These are phyloP conservation scores for Rhododendron henanense DNA, from an alignment of 148 eudicot genomes.

Conservation along the genomic window DNA sequence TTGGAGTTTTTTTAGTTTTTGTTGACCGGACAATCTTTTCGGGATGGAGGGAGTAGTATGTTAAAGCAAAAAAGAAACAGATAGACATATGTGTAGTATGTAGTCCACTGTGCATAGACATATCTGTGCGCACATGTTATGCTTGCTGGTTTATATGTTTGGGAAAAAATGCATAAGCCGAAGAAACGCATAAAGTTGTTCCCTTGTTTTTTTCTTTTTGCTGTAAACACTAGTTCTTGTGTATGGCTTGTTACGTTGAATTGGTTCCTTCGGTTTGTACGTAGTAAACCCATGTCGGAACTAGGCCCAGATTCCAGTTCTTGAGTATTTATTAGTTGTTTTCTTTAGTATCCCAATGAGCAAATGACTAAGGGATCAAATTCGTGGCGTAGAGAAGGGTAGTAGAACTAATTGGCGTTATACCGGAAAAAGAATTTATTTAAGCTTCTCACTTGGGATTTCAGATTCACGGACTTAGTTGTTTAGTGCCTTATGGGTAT, in stretches of 20 bases:
- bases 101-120: neutral
- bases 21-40: no score
- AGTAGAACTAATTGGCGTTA: neutral
- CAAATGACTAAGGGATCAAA: neutral
- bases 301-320: neutral
- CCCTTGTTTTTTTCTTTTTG: neutral
- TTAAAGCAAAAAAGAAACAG: no score
- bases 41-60: no score
- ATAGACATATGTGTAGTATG: no score
- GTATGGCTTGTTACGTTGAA: neutral
- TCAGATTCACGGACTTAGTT: neutral
- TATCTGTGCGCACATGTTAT: neutral
- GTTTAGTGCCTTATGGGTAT: neutral
- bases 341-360: neutral
- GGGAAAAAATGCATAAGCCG: neutral
- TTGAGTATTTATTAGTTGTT: neutral
- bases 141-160: neutral
- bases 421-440: neutral
- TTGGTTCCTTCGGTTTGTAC: neutral
- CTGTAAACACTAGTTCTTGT: neutral
- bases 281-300: neutral
- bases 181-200: neutral
- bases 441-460: neutral
- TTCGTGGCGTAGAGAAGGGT: neutral
- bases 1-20: no score